These are phyloP conservation scores for Yarrowia keelungensis DNA, from an alignment of 805 yeast genomes.

Conservation along the genomic window DNA sequence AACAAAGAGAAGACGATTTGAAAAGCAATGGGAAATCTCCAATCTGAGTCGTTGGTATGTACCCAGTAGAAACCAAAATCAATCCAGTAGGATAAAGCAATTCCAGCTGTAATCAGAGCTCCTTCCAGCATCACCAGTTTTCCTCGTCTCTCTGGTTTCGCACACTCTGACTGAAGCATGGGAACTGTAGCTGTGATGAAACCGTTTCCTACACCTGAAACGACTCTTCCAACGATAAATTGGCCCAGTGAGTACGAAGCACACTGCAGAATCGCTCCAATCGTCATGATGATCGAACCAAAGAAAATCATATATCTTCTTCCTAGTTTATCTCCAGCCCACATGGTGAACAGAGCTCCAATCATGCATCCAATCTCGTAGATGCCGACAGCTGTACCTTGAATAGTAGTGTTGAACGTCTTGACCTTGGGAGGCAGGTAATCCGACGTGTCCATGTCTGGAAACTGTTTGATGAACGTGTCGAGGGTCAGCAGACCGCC, in stretches of 20 bases:
- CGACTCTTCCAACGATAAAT: constrained; percentile 63
- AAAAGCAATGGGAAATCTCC: constrained; percentile 82
- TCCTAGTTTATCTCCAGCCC: constrained; percentile 58
- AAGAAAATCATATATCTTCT: constrained; percentile 56
- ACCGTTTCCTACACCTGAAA: constrained; percentile 81
- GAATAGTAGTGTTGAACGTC: constrained; percentile 41
- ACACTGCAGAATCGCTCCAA: constrained; percentile 59
- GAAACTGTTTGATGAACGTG: constrained; percentile 43
- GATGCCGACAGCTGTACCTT: constrained; percentile 46
- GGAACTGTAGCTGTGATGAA: constrained; percentile 79
- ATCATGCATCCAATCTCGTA: constrained; percentile 58
- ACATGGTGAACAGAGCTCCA: constrained; percentile 58
- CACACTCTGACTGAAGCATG: constrained; percentile 79
- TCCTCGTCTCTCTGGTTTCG: constrained; percentile 72
- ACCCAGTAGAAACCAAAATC: constrained; percentile 58
- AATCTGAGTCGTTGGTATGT: constrained; percentile 58
- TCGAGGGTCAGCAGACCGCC: constrained; percentile 73
- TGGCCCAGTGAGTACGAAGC: constrained; percentile 44
- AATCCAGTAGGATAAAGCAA: constrained; percentile 68
- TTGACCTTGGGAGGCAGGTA: constrained; percentile 16
- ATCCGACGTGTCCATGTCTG: constrained; percentile 39
- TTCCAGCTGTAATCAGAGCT: constrained; percentile 73
- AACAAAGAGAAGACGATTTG: constrained; percentile 66
- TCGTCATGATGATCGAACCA: constrained; percentile 57
- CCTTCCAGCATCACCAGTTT: constrained; percentile 73